phyloP scores from a whole-genome alignment of 2,329 filamentous ascomycete species.

The Trichoderma breve region DNA sequence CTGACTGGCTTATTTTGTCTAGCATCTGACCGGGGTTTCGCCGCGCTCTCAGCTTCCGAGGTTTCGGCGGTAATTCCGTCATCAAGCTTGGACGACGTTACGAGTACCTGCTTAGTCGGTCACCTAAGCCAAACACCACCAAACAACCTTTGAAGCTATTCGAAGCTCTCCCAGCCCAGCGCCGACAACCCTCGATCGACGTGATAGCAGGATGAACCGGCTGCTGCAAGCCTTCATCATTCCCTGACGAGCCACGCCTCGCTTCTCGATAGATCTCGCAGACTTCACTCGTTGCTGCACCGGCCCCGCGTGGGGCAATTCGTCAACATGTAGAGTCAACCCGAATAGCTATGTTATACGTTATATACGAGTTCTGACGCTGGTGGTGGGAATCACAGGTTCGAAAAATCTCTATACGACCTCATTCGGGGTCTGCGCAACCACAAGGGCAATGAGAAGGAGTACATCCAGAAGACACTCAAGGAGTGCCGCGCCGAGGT shows the following conservation, averaged over 20 bases:
- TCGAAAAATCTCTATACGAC: constrained; percentile 98
- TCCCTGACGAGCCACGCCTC: background rate
- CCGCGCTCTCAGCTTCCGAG: background rate
- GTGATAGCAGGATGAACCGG: constrained; percentile 18
- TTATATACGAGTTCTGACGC: background rate
- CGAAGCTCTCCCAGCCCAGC: background rate
- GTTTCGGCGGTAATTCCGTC: constrained; percentile 20
- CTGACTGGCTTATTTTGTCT: background rate
- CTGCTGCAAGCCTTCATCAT: background rate
- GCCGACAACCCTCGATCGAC: background rate
- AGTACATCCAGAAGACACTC: constrained; percentile 89
- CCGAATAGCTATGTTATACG: background rate
- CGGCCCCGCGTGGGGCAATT: constrained; percentile 24
- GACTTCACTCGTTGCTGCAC: constrained; percentile 7
- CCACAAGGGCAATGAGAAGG: constrained; percentile 91
- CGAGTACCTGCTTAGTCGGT: background rate
- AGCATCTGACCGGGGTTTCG: background rate
- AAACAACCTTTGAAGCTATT: background rate
- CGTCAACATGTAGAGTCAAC: constrained; percentile 25
- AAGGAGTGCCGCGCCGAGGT: constrained; percentile 96
- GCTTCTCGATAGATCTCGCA: background rate
- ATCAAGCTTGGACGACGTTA: background rate
- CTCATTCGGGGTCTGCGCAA: constrained; percentile 94
- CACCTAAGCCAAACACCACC: background rate
- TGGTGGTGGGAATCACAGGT: constrained; percentile 57